These are phyloP conservation scores for Capsicum chinense DNA, from an alignment of 257 asterid species.

Conservation along the genomic window DNA sequence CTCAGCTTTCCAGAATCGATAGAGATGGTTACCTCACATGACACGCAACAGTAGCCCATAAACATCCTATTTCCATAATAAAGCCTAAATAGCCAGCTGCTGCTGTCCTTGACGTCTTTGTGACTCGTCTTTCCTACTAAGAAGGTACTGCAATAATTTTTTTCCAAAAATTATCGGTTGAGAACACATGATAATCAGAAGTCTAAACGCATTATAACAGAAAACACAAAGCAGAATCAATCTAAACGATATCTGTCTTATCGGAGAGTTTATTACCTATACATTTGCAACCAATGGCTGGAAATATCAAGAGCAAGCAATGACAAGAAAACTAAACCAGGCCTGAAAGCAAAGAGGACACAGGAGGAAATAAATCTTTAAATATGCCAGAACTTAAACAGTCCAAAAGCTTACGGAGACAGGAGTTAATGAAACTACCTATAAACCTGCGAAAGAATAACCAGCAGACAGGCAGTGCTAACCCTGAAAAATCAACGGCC, in stretches of 20 bases:
- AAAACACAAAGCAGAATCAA: constrained; percentile 25
- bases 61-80: constrained; percentile 84
- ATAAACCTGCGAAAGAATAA: constrained; percentile 95
- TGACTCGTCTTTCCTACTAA: constrained; percentile 83
- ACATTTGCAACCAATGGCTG: constrained; percentile 99
- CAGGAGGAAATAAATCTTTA: constrained; percentile 9
- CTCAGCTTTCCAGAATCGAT: constrained; percentile 19
- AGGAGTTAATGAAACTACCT: constrained; percentile 53
- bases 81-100: constrained; percentile 86
- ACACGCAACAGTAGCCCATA: constrained; percentile 91
- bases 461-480: constrained; percentile 96
- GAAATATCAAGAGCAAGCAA: constrained; percentile 91
- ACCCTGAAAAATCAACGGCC: constrained; percentile 56
- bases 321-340: constrained; percentile 78
- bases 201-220: constrained; percentile 5
- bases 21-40: constrained; percentile 78
- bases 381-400: constrained; percentile 16
- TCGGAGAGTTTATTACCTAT: constrained; percentile 59
- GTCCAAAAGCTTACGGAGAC: neutral
- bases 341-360: constrained; percentile 54
- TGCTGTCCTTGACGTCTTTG: constrained; percentile 93
- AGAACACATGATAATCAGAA: neutral
- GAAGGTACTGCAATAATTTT: constrained; percentile 66
- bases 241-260: neutral
- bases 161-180: constrained; percentile 6